A percentile compares a stretch with the other conserved stretches of the same genome.
Evolutionary conservation across 768 basidiomycete genomes (phyloP).

Genomic region (Chalciporus sphaerocephalus): DNA sequence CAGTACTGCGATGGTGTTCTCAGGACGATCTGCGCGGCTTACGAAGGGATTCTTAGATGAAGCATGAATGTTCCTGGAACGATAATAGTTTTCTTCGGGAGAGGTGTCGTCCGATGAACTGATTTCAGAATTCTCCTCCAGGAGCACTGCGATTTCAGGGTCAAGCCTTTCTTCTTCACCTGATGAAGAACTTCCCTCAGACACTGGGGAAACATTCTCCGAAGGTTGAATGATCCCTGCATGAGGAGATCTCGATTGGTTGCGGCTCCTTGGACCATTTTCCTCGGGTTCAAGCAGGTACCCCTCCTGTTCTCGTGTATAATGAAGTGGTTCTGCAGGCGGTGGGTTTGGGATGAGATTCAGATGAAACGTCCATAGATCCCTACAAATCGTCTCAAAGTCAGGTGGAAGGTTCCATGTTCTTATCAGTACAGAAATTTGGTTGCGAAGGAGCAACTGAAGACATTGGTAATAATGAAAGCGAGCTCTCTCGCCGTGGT

Average conservation of each 20-base stretch:
- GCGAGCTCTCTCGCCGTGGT: conserved; percentile 73
- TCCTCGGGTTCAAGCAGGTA: conserved; percentile 10
- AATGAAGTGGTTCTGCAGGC: conserved; percentile 54
- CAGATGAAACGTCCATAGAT: conserved; percentile 79
- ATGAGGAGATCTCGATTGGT: conserved; percentile 16
- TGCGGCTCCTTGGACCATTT: not conserved
- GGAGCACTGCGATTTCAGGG: conserved; percentile 38
- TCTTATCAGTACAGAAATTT: conserved; percentile 54
- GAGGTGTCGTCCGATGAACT: conserved; percentile 29
- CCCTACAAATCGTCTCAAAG: conserved; percentile 77
- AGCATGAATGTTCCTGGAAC: conserved; percentile 2
- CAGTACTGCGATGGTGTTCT: conserved; percentile 61
- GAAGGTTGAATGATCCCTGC: conserved; percentile 5
- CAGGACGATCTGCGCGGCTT: conserved; percentile 36
- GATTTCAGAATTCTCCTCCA: conserved; percentile 37
- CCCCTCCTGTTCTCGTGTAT: conserved; percentile 38
- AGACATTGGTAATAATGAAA: conserved; percentile 82
- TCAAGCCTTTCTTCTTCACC: conserved; percentile 24
- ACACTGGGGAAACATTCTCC: conserved; percentile 10
- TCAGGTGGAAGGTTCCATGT: conserved; percentile 74
- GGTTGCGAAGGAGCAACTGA: conserved; percentile 76
- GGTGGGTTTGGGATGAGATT: conserved; percentile 55
- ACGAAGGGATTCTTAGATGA: conserved; percentile 16
- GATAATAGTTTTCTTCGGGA: conserved; percentile 14
- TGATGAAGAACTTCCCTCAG: conserved; percentile 10